Evolutionary conservation across 1,139 yeast genomes (phyloP).

Genomic region (Scheffersomyces parashehatae): DNA sequence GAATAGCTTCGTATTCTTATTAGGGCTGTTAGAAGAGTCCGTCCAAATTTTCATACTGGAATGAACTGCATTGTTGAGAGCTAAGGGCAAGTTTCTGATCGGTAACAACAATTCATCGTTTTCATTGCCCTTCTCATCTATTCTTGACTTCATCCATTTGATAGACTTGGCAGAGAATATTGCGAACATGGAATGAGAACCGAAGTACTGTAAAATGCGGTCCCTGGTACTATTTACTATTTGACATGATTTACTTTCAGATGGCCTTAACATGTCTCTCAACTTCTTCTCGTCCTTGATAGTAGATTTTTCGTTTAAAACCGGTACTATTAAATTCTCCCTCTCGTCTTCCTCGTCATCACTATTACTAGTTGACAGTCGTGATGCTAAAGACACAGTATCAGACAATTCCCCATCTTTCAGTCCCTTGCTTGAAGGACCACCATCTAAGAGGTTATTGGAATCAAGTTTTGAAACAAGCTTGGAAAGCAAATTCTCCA

Average conservation of each 20-base stretch:
- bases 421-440: neutral
- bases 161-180: slow-evolving; percentile 9
- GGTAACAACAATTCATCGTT: slow-evolving; percentile 4
- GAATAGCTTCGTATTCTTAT: neutral
- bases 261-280: neutral
- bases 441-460: neutral
- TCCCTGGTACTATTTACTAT: neutral
- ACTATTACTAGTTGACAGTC: neutral
- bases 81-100: slow-evolving; percentile 7
- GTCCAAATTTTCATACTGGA: slow-evolving; percentile 6
- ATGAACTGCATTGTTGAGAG: slow-evolving; percentile 7
- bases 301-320: neutral
- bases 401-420: neutral
- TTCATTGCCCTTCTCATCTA: slow-evolving; percentile 3
- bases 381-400: neutral
- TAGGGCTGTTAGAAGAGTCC: neutral
- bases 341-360: neutral
- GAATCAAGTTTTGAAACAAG: slow-evolving; percentile 7
- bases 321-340: neutral
- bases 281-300: neutral
- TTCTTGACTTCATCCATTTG: slow-evolving; percentile 5
- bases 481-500: slow-evolving; percentile 11
- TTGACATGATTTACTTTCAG: neutral
- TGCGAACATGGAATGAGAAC: slow-evolving; percentile 10
- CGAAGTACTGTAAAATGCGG: slow-evolving; percentile 6